Conservation (phyloP, 805 yeast species). For the Yarrowia porcina region DNA sequence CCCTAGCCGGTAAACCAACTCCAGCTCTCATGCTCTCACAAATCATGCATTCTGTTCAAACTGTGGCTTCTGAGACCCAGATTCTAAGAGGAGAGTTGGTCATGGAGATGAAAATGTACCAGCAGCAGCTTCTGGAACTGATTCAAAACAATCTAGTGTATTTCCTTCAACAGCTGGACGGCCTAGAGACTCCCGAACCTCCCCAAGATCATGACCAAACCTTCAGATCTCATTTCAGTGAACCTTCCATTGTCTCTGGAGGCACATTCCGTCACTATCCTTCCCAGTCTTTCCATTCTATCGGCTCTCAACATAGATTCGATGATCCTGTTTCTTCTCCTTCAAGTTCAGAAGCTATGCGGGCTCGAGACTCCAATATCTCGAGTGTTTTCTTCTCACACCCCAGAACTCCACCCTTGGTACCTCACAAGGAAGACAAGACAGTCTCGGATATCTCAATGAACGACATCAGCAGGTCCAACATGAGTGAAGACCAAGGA, state of each 20-base stretch:
- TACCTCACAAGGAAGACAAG: not conserved
- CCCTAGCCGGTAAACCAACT: not conserved
- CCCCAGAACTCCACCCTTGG: not conserved
- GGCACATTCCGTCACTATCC: not conserved
- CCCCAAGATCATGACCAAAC: not conserved
- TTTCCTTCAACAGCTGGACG: not conserved
- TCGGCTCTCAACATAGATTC: not conserved
- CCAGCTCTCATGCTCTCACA: not conserved
- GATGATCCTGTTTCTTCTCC: not conserved
- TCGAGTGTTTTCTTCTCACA: not conserved
- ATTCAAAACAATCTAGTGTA: not conserved
- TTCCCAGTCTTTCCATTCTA: not conserved
- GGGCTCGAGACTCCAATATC: not conserved
- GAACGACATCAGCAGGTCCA: not conserved
- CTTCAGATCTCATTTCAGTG: not conserved
- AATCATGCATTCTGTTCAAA: not conserved
- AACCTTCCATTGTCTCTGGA: not conserved
- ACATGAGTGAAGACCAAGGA: not conserved
- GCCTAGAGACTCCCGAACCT: not conserved
- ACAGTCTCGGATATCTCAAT: not conserved
- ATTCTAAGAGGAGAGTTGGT: not conserved
- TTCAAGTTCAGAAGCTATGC: not conserved
- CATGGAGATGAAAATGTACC: slow-evolving; percentile 18
- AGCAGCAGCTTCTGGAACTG: slow-evolving; percentile 4
- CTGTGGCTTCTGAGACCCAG: slow-evolving; percentile 28